Base-by-base conservation (phyloP, 2,329 filamentous ascomycete genomes). In the Fusarium brevicatenulatum region DNA sequence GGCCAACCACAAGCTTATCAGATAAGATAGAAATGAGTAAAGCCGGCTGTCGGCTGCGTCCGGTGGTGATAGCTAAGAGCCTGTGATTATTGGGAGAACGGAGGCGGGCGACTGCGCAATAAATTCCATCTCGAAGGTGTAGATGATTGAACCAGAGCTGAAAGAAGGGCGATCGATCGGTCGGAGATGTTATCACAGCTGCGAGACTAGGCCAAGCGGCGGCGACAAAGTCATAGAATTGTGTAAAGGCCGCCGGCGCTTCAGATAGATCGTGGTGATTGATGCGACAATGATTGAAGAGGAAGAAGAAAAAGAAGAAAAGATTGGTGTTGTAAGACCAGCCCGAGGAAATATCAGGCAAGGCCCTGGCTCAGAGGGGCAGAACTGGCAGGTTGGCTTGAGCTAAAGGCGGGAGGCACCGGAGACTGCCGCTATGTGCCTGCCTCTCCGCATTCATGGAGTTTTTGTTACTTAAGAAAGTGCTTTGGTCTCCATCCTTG, bases 31-130 rank as follows among this genome's bases (percentile, higher is more conserved):
- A 44, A 28, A 30, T 55, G 13, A 42, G 43, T 19, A 34, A 42
- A 69, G 39, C 40, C 74, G 74, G 74, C 49, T 60, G 62, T 72
- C 74, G 74, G 74, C 74, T 61, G 56, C 52, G 49, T 74, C 74
- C 74, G 73, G 66, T 28, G 23, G 47, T 47, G 47, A 65, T 56
- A 66, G 40, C 37, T 44, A 18, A 49, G 40, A 23, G 25, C 25
- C 23, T 56, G 53, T 23, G 21, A 16, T 42, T 47, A 37, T 34
- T 55, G 54, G 39, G 23, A 55, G 19, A 37, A 59, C 70, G 66
- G 70, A 70, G 68, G 56, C 66, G 70, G 70, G 70, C 70, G 70
- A 73, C 54, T 60, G 70, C 70, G 70, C 30, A 40, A 15, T 19
- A 30, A n/a, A 37, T 50, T 37, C 9, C 55, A 34, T 57, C 28